Conservation (phyloP, 768 basidiomycete genomes). For the Amanita polypyramis region DNA sequence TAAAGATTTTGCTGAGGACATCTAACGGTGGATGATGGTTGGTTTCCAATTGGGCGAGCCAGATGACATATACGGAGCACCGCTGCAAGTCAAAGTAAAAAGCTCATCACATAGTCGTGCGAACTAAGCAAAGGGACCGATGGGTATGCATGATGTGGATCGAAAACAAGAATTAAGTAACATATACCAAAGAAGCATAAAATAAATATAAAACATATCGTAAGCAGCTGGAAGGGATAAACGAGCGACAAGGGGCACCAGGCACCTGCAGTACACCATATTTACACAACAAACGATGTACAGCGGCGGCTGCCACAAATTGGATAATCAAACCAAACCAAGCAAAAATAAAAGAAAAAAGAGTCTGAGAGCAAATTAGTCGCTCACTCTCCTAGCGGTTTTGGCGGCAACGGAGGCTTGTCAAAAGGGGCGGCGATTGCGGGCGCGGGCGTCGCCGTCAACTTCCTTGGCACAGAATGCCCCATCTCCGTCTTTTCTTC, state of each 20-base stretch:
- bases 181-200: too few relatives aligned
- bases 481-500: not conserved
- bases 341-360: not conserved
- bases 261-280: too few relatives aligned
- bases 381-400: constrained; percentile 19
- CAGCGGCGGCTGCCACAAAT: too few relatives aligned
- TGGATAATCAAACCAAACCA: too few relatives aligned
- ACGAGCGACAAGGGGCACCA: not conserved
- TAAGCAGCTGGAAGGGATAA: not conserved
- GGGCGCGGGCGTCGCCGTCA: not conserved
- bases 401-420: constrained; percentile 11
- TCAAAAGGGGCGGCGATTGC: not conserved
- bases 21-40: not conserved
- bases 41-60: not conserved
- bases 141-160: too few relatives aligned
- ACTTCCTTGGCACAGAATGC: not conserved
- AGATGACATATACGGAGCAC: too few relatives aligned
- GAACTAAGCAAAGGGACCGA: too few relatives aligned
- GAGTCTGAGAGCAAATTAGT: not conserved
- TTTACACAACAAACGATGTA: not conserved
- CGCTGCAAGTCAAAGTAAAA: too few relatives aligned
- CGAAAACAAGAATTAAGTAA: not conserved
- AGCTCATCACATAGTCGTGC: too few relatives aligned
- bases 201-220: not conserved
- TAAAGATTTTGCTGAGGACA: not conserved